Evolutionary conservation across 140 eudicot species (phyloP), one percentile per base, ranked within the genome.

Genomic region (Bidens hawaiensis): DNA sequence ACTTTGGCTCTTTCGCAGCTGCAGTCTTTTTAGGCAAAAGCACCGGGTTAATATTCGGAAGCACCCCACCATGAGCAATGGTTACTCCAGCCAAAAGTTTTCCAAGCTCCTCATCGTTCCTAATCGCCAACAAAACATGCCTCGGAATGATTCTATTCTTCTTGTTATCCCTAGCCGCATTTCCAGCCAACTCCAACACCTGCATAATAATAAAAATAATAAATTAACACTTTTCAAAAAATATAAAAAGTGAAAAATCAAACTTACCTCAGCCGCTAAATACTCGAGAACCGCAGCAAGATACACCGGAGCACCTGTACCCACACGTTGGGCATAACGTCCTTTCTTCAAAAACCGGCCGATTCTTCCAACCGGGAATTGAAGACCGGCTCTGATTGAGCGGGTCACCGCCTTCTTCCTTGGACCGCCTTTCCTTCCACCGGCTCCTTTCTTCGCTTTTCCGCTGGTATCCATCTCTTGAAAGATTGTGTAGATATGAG

Each of bases 231-330:
- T n/a, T n/a, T n/a, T n/a, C n/a, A n/a, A n/a, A n/a, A n/a, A n/a
- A n/a, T n/a, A n/a, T n/a, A n/a, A n/a, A n/a, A n/a, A n/a, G n/a
- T 30, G 13, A 56, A 56, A 8, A 15, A 6, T 1, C 15, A 15
- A 11, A 31, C 40, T 11, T 78, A 78, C 83, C 68, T 74, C 80
- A 0, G 83, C 83, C 0, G 83, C 83, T 0, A 78, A 79, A 27
- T 78, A 78, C 13, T 78, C 83, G 3, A 78, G 83, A 12, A 78
- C 79, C 13, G 83, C 83, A n/a, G 83, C 79, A 4, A 78, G 76
- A 56, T 78, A 78, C 1, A 78, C 77, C 5, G 83, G 83, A 24
- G 83, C 79, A 2, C 80, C 83, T 18, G 80, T 45, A 0, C 83
- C 83, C 5, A 74, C 76, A 5, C 83, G 71, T 23, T 74, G 33